phyloP scores from a whole-genome alignment of 352 stramenopile genomes.

The Pythium pyrilobum region DNA sequence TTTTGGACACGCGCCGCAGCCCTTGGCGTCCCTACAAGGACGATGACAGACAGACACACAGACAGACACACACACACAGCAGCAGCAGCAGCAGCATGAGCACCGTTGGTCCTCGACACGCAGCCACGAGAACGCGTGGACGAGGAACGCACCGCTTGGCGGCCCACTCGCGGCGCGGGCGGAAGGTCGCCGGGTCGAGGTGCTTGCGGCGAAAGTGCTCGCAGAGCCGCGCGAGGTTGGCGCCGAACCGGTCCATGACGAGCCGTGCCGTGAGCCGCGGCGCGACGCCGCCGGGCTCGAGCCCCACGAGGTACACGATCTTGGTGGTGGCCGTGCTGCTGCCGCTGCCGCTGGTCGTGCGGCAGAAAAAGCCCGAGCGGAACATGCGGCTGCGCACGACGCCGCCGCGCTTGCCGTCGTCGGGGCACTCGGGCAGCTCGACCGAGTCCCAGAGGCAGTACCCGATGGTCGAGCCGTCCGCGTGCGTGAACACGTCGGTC shows the following conservation, averaged over 20 bases:
- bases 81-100: too few species aligned
- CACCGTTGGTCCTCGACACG: too few species aligned
- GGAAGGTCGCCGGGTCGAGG: conserved; percentile 41
- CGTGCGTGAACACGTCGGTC: conserved; percentile 16
- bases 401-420: conserved; percentile 12
- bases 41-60: not conserved
- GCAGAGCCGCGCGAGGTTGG: conserved; percentile 33
- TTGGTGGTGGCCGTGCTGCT: conserved; percentile 27
- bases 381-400: conserved; percentile 36
- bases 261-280: conserved; percentile 29
- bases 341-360: not conserved
- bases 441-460: conserved; percentile 66
- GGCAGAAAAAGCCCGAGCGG: conserved; percentile 45
- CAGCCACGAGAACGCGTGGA: too few species aligned
- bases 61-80: too few species aligned
- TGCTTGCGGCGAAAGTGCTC: conserved; percentile 40
- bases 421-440: conserved; percentile 20
- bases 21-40: conserved; percentile 12
- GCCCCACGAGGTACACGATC: conserved; percentile 53
- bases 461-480: conserved; percentile 43
- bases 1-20: conserved; percentile 30
- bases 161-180: conserved; percentile 40
- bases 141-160: conserved; percentile 15
- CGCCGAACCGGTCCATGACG: conserved; percentile 41
- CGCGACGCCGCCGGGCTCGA: conserved; percentile 29